A percentile compares a stretch with the other conserved stretches of the same genome.
phyloP scores from a whole-genome alignment of 1,139 yeast species.

The Geotrichum carabidarum region DNA sequence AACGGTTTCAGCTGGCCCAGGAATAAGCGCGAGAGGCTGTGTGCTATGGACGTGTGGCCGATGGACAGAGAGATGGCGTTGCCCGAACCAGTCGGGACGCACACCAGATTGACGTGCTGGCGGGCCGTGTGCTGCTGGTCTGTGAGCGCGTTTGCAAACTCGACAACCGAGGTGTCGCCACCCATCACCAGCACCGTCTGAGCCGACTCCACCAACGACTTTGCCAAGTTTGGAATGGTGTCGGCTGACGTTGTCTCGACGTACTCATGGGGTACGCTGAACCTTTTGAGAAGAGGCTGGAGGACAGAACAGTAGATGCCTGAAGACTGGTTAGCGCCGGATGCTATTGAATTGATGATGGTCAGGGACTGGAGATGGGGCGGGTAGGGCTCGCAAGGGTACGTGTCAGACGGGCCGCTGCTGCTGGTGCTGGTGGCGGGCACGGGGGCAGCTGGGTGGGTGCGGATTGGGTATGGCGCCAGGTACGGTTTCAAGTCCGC shows the following conservation, averaged over 20 bases:
- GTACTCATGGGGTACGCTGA: slow-evolving; percentile 35
- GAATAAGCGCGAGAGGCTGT: slow-evolving; percentile 45
- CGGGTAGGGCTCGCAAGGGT: slow-evolving; percentile 19
- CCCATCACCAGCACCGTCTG: slow-evolving; percentile 58
- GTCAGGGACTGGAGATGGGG: slow-evolving; percentile 32
- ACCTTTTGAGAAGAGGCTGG: slow-evolving; percentile 34
- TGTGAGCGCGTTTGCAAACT: slow-evolving; percentile 53
- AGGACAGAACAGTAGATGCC: slow-evolving; percentile 32
- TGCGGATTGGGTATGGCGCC: slow-evolving; percentile 19
- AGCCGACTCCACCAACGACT: slow-evolving; percentile 24
- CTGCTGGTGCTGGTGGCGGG: not conserved
- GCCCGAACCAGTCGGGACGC: slow-evolving; percentile 82
- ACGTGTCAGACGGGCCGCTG: not conserved
- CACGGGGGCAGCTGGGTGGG: not conserved
- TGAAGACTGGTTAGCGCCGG: slow-evolving; percentile 32
- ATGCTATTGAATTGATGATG: slow-evolving; percentile 35
- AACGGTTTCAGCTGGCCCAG: slow-evolving; percentile 40
- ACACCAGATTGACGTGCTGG: slow-evolving; percentile 39
- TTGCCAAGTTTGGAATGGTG: slow-evolving; percentile 35
- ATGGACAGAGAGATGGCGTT: slow-evolving; percentile 65
- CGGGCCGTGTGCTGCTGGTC: not conserved
- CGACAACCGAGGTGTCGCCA: slow-evolving; percentile 83
- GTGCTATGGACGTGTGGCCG: slow-evolving; percentile 43
- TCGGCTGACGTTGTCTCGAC: slow-evolving; percentile 35
- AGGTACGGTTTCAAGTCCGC: slow-evolving; percentile 15